Percentiles rank a stretch among this genome's conserved stretches.
Evolutionary conservation across 805 yeast genomes (phyloP).

Genomic region (Cyberlindnera xylosilytica): DNA sequence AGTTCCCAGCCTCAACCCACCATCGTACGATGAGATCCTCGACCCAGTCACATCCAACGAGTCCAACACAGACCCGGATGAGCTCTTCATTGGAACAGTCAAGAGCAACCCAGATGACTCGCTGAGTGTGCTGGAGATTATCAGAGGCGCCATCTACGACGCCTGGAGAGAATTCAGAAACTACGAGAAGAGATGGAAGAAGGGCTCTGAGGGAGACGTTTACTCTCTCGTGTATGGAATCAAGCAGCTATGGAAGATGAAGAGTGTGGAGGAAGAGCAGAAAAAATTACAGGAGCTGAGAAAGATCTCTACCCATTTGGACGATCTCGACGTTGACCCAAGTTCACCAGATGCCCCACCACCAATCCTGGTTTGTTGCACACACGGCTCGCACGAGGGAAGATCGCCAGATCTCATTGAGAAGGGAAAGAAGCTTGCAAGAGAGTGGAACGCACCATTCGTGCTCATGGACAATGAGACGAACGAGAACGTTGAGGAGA

Average conservation of each 20-base stretch:
- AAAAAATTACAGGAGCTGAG: constrained; percentile 30
- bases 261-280: constrained; percentile 28
- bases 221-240: constrained; percentile 57
- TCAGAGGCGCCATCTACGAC: constrained; percentile 57
- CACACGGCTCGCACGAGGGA: constrained; percentile 54
- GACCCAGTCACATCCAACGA: constrained; percentile 14
- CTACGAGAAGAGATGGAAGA: constrained; percentile 54
- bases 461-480: constrained; percentile 55
- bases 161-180: constrained; percentile 70
- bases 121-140: constrained; percentile 33
- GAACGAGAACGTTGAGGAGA: constrained; percentile 52
- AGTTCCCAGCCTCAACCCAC: constrained; percentile 61
- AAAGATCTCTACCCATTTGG: constrained; percentile 30
- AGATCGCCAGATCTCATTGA: constrained; percentile 60
- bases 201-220: constrained; percentile 65
- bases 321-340: constrained; percentile 32
- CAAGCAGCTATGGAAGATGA: constrained; percentile 54
- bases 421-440: constrained; percentile 55
- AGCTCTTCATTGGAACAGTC: constrained; percentile 11
- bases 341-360: constrained; percentile 47
- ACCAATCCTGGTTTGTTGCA: constrained; percentile 65
- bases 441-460: constrained; percentile 63
- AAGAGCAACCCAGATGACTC: constrained; percentile 21
- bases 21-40: constrained; percentile 42
- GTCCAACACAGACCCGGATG: constrained; percentile 5